These are phyloP conservation scores for Backusella mclennaniae DNA, from an alignment of 192 early-diverging fungal genomes.

Conservation along the genomic window DNA sequence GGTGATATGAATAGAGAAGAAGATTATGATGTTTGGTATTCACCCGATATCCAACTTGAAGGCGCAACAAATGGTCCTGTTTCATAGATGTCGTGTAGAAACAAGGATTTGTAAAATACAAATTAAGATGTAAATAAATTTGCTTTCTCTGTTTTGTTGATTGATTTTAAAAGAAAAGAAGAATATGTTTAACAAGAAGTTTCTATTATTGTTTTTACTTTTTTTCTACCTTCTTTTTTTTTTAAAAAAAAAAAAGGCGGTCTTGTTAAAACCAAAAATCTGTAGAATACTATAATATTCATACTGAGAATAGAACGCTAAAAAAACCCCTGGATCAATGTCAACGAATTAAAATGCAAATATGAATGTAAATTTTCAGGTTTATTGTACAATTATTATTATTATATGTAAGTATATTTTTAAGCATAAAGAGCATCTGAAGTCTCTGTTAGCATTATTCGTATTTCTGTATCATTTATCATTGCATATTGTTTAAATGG, in stretches of 20 bases:
- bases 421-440: conserved; percentile 35
- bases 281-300: too few species aligned
- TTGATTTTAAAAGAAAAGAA: neutral
- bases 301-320: neutral
- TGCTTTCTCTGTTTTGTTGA: neutral
- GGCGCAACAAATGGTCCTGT: neutral
- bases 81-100: neutral
- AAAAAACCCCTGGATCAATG: neutral
- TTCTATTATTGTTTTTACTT: too few species aligned
- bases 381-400: neutral
- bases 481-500: conserved; percentile 47
- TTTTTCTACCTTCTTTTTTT: too few species aligned
- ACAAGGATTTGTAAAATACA: neutral
- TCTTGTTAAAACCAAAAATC: too few species aligned
- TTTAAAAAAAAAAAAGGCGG: too few species aligned
- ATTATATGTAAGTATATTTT: neutral
- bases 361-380: neutral
- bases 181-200: too few species aligned
- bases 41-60: conserved; percentile 20
- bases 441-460: conserved; percentile 41
- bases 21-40: conserved; percentile 44
- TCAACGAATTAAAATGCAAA: neutral
- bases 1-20: conserved; percentile 30
- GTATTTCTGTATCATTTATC: conserved; percentile 47
- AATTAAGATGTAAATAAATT: conserved; percentile 3